Evolutionary conservation across 202 grass and related monocot genomes (phyloP).

Genomic region (Zizania palustris): DNA sequence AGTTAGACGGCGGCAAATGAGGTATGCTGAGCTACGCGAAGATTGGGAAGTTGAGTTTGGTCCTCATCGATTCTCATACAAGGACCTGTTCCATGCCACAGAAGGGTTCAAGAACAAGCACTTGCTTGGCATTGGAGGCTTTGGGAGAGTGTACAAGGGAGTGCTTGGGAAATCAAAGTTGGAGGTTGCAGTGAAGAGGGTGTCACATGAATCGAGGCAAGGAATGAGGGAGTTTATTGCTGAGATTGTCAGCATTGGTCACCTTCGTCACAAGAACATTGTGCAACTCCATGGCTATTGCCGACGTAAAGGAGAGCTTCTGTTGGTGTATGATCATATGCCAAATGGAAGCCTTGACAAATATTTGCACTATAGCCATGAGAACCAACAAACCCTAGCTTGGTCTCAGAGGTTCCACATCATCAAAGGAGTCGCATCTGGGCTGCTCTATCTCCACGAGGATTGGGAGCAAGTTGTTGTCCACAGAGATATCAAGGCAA

Average conservation of each 20-base stretch:
- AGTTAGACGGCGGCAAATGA: neutral
- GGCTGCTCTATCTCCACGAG: neutral
- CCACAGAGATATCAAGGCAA: neutral
- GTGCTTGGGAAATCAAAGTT: neutral
- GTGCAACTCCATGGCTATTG: neutral
- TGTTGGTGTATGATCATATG: constrained; percentile 12
- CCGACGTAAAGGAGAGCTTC: neutral
- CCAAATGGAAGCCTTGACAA: constrained; percentile 9
- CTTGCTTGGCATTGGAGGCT: neutral
- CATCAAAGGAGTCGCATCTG: neutral
- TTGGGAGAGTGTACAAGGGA: constrained; percentile 15
- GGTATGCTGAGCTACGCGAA: neutral
- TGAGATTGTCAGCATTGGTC: constrained; percentile 18
- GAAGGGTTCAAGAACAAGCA: constrained; percentile 13
- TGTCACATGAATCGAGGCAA: constrained; percentile 10
- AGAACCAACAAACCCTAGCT: neutral
- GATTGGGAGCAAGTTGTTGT: neutral
- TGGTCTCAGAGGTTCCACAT: constrained; percentile 1
- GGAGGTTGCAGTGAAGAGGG: neutral
- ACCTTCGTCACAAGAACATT: neutral
- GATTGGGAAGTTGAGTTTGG: constrained; percentile 22
- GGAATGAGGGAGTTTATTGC: constrained; percentile 15
- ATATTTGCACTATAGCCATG: neutral
- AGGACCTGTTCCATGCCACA: neutral
- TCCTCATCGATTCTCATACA: constrained; percentile 6